Conservation (phyloP, 805 yeast species). For the Phaffomyces opuntiae region DNA sequence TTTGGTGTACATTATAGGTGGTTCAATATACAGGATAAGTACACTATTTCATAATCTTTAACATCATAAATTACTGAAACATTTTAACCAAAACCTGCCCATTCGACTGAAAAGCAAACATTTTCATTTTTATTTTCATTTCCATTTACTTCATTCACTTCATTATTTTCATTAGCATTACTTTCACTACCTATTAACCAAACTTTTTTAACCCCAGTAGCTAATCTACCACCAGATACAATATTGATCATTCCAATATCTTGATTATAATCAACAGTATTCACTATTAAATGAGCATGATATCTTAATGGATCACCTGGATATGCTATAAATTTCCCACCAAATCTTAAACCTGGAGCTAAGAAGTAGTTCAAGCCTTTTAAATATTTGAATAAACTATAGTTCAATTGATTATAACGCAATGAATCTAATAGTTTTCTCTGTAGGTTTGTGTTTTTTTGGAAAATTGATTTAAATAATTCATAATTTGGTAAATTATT, state of each 20-base stretch:
- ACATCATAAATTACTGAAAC: too few species aligned
- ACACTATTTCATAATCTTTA: too few species aligned
- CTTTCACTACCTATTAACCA: slow-evolving; percentile 51
- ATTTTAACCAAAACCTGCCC: slow-evolving; percentile 89
- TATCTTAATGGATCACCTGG: slow-evolving; percentile 93
- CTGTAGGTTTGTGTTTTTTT: slow-evolving; percentile 12
- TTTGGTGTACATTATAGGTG: too few species aligned
- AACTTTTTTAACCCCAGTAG: slow-evolving; percentile 85
- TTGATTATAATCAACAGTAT: slow-evolving; percentile 40
- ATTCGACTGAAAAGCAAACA: slow-evolving; percentile 69
- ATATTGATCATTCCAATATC: slow-evolving; percentile 51
- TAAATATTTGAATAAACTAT: slow-evolving; percentile 10
- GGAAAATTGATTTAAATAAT: slow-evolving; percentile 8
- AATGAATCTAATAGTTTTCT: slow-evolving; percentile 2
- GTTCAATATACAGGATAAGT: too few species aligned
- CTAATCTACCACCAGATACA: slow-evolving; percentile 83
- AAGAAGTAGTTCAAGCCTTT: slow-evolving; percentile 40
- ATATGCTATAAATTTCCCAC: slow-evolving; percentile 81
- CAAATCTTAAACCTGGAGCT: slow-evolving; percentile 86
- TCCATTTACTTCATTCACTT: slow-evolving; percentile 9
- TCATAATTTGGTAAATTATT: slow-evolving; percentile 9
- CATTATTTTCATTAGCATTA: slow-evolving; percentile 12
- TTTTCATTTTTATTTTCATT: slow-evolving; percentile 21
- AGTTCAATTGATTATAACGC: slow-evolving; percentile 4
- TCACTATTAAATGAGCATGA: slow-evolving; percentile 80